These are phyloP conservation scores for Pyrus betulifolia DNA, from an alignment of 306 rosid genomes.

Conservation along the genomic window DNA sequence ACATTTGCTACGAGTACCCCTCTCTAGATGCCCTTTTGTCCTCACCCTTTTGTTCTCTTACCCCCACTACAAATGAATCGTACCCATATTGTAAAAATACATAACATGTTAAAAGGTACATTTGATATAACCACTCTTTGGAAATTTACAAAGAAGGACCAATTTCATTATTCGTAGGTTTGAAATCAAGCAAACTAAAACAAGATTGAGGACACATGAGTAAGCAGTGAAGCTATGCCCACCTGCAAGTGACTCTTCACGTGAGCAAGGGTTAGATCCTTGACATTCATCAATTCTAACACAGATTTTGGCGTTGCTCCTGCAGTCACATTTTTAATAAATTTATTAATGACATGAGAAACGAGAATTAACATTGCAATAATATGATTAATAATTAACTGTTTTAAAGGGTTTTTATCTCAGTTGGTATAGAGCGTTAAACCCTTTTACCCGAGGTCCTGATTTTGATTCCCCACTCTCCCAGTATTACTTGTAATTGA, in stretches of 20 bases:
- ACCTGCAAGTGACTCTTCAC: slow-evolving; percentile 99
- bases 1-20: slow-evolving; percentile 20
- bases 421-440: too few species aligned
- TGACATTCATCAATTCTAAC: slow-evolving; percentile 86
- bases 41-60: slow-evolving; percentile 39
- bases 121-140: not conserved
- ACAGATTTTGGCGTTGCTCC: slow-evolving; percentile 98
- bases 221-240: slow-evolving; percentile 16
- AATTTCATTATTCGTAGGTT: not conserved
- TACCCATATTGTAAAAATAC: not conserved
- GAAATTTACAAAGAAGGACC: not conserved
- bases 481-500: too few species aligned
- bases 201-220: slow-evolving; percentile 17
- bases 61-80: slow-evolving; percentile 36
- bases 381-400: too few species aligned
- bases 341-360: not conserved
- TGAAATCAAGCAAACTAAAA: not conserved
- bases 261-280: slow-evolving; percentile 94
- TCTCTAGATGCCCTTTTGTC: slow-evolving; percentile 53
- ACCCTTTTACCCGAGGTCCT: too few species aligned
- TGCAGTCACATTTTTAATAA: slow-evolving; percentile 3
- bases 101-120: not conserved
- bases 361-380: not conserved
- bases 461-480: too few species aligned
- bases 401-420: not conserved